Base-by-base conservation (phyloP, 169 alveolate species). In the Eimeria necatrix region DNA sequence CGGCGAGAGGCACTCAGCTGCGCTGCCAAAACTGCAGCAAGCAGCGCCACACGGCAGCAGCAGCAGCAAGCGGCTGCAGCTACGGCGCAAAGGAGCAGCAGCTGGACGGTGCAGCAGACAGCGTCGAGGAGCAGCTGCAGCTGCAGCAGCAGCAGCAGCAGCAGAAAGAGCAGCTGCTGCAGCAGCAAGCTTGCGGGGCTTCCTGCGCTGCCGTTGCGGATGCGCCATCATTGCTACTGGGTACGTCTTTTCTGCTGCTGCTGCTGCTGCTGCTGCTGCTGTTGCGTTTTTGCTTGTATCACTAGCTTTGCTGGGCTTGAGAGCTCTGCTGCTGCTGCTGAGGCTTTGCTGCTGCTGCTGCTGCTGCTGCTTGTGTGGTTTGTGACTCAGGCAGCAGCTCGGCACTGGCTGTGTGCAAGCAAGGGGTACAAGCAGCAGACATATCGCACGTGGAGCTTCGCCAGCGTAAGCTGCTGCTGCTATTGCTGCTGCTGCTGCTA, bases 81-180 rank as follows among this genome's bases (percentile, higher is more conserved):
- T 68, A 68, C 26, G 46, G 41, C 8, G 8, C 26, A 32, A 22
- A 68, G 48, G 78, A 68, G 41, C 46, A 22, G 26, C 26, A 22
- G 46, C 46, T 22, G n/a, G 78, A 68, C 16, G 78, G 78, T 18
- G 2, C 78, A 68, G n/a, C 4, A 18, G 78, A 68, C 8, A 22
- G 12, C 4, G 78, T 18, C 78, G 46, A 4, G 41, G 46, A 68
- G 8, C 78, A 16, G 48, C 4, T 18, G 78, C 46, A 68, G 48
- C 78, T 8, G 41, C 78, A 64, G 5, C 76, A 64, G 26, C 76
- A 64, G 20, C 76, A 64, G 76, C 76, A 64, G 26, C 76, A 64
- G 76, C 26, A 64, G 76, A 20, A 68, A 22, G 6, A 22, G 78
- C 78, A 68, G 46, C 41, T 18, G 48, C 78, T 18, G 46, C 41